Evolutionary conservation across 1,284 basidiomycete genomes (phyloP).

Genomic region (Stygiomarasmius scandens): DNA sequence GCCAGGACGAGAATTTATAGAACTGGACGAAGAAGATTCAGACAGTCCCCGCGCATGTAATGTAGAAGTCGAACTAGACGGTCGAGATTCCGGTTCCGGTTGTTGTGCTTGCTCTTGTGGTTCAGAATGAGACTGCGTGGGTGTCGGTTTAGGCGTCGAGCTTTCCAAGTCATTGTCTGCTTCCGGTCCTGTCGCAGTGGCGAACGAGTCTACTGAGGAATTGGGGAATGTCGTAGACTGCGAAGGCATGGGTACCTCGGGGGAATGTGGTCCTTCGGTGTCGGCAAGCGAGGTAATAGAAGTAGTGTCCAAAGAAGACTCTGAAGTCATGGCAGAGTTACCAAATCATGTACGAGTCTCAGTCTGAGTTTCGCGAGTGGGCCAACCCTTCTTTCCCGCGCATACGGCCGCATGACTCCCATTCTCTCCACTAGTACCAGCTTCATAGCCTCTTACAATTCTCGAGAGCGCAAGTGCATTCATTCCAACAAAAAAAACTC

Average conservation of each 20-base stretch:
- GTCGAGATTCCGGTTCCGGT: background rate
- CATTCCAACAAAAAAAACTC: too few relatives aligned
- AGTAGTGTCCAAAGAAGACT: background rate
- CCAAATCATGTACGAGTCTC: too few relatives aligned
- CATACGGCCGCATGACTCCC: too few relatives aligned
- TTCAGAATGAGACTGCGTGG: background rate
- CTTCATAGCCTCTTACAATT: too few relatives aligned
- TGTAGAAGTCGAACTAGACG: background rate
- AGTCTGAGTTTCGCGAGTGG: too few relatives aligned
- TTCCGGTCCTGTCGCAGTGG: constrained; percentile 5
- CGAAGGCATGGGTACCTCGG: background rate
- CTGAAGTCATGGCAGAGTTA: background rate
- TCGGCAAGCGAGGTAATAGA: background rate
- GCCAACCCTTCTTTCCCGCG: too few relatives aligned
- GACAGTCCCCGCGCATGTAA: background rate
- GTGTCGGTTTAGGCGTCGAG: background rate
- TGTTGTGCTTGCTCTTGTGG: background rate
- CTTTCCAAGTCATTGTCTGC: background rate
- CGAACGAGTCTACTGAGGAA: constrained; percentile 11
- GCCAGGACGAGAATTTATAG: background rate
- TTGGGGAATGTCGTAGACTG: background rate
- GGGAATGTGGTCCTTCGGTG: background rate
- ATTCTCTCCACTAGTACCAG: too few relatives aligned
- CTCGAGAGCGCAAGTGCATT: too few relatives aligned
- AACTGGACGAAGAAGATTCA: background rate